These are phyloP conservation scores for Cladosporium sp. DNA, from an alignment of 2,329 filamentous ascomycete species.

Conservation along the genomic window DNA sequence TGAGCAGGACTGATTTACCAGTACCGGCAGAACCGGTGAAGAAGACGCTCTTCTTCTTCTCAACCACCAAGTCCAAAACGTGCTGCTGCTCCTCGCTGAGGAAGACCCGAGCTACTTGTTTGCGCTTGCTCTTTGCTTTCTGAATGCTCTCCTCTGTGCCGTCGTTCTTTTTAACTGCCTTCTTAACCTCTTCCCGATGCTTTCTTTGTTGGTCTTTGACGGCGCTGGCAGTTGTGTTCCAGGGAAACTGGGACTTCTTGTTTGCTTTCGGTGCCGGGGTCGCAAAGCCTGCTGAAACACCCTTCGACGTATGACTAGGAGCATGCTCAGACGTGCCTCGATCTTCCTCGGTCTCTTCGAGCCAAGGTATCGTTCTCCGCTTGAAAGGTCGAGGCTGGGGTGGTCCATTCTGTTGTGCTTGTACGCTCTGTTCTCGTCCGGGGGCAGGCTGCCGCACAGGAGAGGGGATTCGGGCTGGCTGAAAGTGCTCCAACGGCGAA, in stretches of 20 bases:
- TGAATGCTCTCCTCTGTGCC: conserved; percentile 43
- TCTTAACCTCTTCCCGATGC: conserved; percentile 57
- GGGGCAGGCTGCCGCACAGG: conserved; percentile 5
- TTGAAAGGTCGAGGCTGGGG: conserved; percentile 43
- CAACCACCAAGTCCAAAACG: conserved; percentile 74
- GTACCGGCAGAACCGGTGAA: conserved; percentile 94
- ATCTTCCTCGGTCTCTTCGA: conserved; percentile 12
- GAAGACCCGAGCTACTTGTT: conserved; percentile 53
- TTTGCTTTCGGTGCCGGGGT: conserved; percentile 42
- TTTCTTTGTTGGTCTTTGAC: conserved; percentile 73
- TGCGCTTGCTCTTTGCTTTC: conserved; percentile 39
- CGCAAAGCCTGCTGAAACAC: conserved; percentile 13
- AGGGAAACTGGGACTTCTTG: conserved; percentile 44
- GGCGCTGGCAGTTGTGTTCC: conserved; percentile 68
- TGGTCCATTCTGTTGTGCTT: conserved; percentile 7
- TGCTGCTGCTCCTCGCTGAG: conserved; percentile 81
- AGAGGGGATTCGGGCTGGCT: conserved; percentile 9
- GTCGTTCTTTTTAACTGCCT: conserved; percentile 39
- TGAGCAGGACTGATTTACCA: conserved; percentile 92
- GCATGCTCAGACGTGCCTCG: conserved; percentile 12
- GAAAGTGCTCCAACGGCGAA: conserved; percentile 36
- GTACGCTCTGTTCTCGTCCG: not conserved
- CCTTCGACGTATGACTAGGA: not conserved
- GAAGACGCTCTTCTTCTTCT: conserved; percentile 82
- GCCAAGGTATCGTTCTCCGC: conserved; percentile 62